phyloP scores from a whole-genome alignment of 2,329 filamentous ascomycete genomes.

The Stemphylium lycopersici region DNA sequence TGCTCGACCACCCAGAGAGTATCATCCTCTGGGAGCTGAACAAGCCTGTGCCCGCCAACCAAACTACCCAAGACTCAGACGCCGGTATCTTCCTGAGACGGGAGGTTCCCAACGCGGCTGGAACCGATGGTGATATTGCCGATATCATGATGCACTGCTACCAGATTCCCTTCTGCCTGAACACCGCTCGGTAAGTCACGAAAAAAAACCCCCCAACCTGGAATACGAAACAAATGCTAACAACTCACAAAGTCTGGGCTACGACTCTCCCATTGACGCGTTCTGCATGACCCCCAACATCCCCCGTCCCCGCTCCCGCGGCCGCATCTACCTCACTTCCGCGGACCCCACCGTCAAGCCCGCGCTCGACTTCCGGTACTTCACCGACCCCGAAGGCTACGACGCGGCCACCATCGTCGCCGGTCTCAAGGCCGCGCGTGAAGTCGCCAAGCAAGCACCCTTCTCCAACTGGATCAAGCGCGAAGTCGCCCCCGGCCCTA shows the following conservation, averaged over 20 bases:
- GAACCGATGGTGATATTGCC: constrained; percentile 73
- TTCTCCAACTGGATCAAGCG: constrained; percentile 84
- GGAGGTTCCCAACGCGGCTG: constrained; percentile 71
- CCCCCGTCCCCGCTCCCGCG: constrained; percentile 78
- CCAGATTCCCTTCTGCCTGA: constrained; percentile 89
- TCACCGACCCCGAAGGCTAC: constrained; percentile 84
- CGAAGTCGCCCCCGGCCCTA: constrained; percentile 78
- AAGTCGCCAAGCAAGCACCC: constrained; percentile 74
- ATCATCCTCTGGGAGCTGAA: constrained; percentile 82
- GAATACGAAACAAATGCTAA: constrained; percentile 7
- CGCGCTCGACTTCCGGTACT: constrained; percentile 86
- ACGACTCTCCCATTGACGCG: constrained; percentile 71
- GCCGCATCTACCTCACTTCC: constrained; percentile 77
- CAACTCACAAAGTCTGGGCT: constrained; percentile 64
- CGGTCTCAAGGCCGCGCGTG: constrained; percentile 77
- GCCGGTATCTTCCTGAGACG: constrained; percentile 87
- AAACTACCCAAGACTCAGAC: constrained; percentile 91
- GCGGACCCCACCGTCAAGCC: constrained; percentile 78
- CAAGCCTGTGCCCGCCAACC: constrained; percentile 74
- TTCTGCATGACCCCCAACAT: constrained; percentile 97
- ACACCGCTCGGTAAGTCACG: constrained; percentile 68
- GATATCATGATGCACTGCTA: constrained; percentile 98
- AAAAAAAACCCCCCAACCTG: not conserved
- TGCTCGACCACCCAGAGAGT: constrained; percentile 68
- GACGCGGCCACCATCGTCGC: constrained; percentile 81